A percentile compares a stretch with the other conserved stretches of the same genome.
Conservation (phyloP, 768 basidiomycete genomes). For the Tephrocybe sp. region DNA sequence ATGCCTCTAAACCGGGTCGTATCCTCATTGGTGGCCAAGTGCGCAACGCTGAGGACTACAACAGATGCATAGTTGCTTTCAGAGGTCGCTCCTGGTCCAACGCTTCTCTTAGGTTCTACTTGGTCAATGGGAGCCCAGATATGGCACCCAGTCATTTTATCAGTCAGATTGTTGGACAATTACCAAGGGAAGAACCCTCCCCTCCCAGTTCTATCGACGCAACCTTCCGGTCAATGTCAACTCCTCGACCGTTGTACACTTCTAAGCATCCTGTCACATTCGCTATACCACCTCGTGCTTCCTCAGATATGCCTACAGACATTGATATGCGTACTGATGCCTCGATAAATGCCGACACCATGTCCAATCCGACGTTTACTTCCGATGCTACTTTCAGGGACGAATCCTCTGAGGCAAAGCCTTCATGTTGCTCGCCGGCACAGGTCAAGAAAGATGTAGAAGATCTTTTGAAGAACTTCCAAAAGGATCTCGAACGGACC, state of each 20-base stretch:
- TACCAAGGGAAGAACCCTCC: background rate
- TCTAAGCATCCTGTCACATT: slow-evolving; percentile 36
- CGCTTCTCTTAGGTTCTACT: slow-evolving; percentile 59
- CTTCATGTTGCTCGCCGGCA: slow-evolving; percentile 42
- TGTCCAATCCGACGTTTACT: background rate
- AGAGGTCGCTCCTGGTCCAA: slow-evolving; percentile 51
- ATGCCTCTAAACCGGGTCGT: slow-evolving; percentile 48
- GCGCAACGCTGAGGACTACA: slow-evolving; percentile 57
- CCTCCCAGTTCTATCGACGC: background rate
- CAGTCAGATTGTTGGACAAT: slow-evolving; percentile 10
- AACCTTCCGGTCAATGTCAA: slow-evolving; percentile 1
- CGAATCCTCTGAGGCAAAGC: background rate
- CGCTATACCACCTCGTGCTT: slow-evolving; percentile 22
- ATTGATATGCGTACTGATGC: slow-evolving; percentile 11
- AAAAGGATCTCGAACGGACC: slow-evolving; percentile 48
- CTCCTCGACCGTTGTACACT: slow-evolving; percentile 23
- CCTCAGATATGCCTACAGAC: slow-evolving; percentile 22
- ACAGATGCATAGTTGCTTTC: slow-evolving; percentile 45
- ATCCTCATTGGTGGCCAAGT: slow-evolving; percentile 64
- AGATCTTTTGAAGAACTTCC: slow-evolving; percentile 46
- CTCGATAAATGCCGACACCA: background rate
- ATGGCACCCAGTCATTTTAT: background rate
- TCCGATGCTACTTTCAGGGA: slow-evolving; percentile 9
- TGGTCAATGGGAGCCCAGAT: slow-evolving; percentile 47
- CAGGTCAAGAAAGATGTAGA: slow-evolving; percentile 50